phyloP scores from a whole-genome alignment of 2,329 filamentous ascomycete species.

The Coniochaeta ligniaria region DNA sequence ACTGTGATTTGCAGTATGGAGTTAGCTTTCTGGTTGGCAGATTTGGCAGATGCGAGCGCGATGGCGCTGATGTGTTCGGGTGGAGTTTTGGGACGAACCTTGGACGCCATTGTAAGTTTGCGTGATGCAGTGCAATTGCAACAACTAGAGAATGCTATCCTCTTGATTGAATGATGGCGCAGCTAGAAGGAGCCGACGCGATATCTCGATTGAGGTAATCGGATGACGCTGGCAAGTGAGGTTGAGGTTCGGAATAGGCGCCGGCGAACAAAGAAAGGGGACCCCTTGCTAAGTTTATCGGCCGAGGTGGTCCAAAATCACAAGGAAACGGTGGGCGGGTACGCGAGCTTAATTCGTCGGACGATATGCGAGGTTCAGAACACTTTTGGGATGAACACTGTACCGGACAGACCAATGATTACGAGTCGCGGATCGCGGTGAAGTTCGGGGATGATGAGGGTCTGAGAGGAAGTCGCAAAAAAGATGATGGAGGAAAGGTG shows the following conservation, averaged over 20 bases:
- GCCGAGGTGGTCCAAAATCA: neutral
- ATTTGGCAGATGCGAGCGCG: neutral
- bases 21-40: constrained; percentile 9
- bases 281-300: neutral
- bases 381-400: neutral
- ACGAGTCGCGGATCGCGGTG: neutral
- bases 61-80: neutral
- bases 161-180: constrained; percentile 5
- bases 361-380: neutral
- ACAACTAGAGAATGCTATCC: constrained; percentile 2
- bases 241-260: neutral
- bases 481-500: neutral
- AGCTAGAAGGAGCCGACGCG: neutral
- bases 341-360: neutral
- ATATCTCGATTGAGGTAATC: neutral
- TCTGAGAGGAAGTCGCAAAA: neutral
- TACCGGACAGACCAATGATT: neutral
- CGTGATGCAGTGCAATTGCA: constrained; percentile 5
- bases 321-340: neutral
- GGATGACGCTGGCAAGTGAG: neutral
- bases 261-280: neutral
- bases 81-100: constrained; percentile 20
- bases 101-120: constrained; percentile 28
- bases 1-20: constrained; percentile 43
- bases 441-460: neutral